A percentile compares a stretch with the other conserved stretches of the same genome.
These are phyloP conservation scores for Leccinum rimulosum DNA, from an alignment of 768 basidiomycete species.

Conservation along the genomic window DNA sequence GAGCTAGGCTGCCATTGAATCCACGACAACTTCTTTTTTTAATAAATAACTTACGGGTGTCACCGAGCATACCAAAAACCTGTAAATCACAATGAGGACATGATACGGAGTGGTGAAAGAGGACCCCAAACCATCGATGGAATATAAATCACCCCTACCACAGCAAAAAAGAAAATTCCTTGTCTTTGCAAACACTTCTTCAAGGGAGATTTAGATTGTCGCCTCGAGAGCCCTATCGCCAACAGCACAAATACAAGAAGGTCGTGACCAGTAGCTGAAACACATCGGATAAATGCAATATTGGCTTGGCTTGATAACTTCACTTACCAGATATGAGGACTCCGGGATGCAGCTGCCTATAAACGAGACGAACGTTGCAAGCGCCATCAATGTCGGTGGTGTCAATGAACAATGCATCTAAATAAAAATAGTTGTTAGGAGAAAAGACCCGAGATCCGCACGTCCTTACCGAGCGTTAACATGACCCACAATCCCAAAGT, in stretches of 20 bases:
- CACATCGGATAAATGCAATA: neutral
- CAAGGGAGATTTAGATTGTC: slow-evolving; percentile 11
- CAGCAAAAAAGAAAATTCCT: slow-evolving; percentile 15
- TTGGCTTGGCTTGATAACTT: neutral
- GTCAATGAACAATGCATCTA: slow-evolving; percentile 3
- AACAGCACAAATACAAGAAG: slow-evolving; percentile 19
- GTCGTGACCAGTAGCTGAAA: slow-evolving; percentile 19
- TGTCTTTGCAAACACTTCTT: slow-evolving; percentile 15
- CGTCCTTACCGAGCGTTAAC: slow-evolving; percentile 10
- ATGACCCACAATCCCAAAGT: slow-evolving; percentile 20
- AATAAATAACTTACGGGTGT: neutral
- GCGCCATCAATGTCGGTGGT: neutral
- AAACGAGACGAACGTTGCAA: neutral
- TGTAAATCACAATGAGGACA: neutral
- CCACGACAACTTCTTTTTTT: neutral
- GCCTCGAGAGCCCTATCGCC: slow-evolving; percentile 13
- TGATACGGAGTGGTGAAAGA: neutral
- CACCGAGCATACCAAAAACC: neutral
- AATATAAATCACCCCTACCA: slow-evolving; percentile 16
- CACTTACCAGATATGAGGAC: slow-evolving; percentile 20
- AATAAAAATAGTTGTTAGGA: neutral
- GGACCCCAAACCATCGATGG: slow-evolving; percentile 2
- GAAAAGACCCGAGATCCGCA: neutral
- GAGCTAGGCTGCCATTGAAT: slow-evolving; percentile 1
- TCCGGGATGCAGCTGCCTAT: neutral